A percentile compares a stretch with the other conserved stretches of the same genome.
phyloP scores from a whole-genome alignment of 176 grass and related monocot species.

The Triticum aestivum region IWGSC_CS_RefSeq_v2.1 NC_057802.1:46649162-46649661 shows the following conservation, averaged over 20 bases:
- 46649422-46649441: background rate
- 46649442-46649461: background rate
- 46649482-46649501: background rate
- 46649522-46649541: background rate
- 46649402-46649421: background rate
- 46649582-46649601: background rate
- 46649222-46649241: background rate
- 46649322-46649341: background rate
- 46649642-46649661: background rate
- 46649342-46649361: background rate
- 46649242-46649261: background rate
- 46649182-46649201: background rate
- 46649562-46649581: background rate
- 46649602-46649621: background rate
- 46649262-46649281: background rate
- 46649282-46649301: background rate
- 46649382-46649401: background rate
- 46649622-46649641: background rate
- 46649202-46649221: background rate
- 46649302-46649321: background rate
- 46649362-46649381: constrained; percentile 2
- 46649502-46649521: background rate
- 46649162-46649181: background rate
- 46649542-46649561: constrained; percentile 5
- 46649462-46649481: background rate